A percentile compares a stretch with the other conserved stretches of the same genome.
Evolutionary conservation across 805 yeast species (phyloP).

Genomic region (Ogataea saltuana): DNA sequence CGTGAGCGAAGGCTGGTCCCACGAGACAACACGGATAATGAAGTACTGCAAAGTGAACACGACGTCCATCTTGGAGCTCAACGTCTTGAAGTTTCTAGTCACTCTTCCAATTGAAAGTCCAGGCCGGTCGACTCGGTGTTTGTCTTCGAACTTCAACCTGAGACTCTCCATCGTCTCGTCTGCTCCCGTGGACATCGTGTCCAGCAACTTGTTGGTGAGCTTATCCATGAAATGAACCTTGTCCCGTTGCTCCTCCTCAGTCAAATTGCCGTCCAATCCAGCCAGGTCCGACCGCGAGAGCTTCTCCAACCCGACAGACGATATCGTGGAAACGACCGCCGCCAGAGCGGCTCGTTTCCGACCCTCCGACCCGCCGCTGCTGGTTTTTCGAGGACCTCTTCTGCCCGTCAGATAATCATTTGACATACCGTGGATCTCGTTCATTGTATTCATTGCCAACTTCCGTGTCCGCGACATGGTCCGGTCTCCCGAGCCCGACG

Average conservation of each 20-base stretch:
- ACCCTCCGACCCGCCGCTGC: conserved; percentile 18
- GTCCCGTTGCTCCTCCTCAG: conserved; percentile 28
- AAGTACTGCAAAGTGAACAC: conserved; percentile 64
- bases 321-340: conserved; percentile 45
- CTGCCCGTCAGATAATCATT: conserved; percentile 21
- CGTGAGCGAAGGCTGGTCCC: conserved; percentile 78
- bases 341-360: conserved; percentile 37
- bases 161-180: conserved; percentile 32
- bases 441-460: conserved; percentile 25
- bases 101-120: conserved; percentile 57
- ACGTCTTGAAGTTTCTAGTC: conserved; percentile 55
- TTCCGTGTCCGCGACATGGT: conserved; percentile 20
- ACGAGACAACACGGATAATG: conserved; percentile 58
- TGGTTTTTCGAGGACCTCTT: conserved; percentile 2
- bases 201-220: conserved; percentile 52
- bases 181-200: conserved; percentile 26
- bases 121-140: conserved; percentile 46
- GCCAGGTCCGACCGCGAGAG: conserved; percentile 20
- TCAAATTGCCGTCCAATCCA: conserved; percentile 11
- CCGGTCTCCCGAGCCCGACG: conserved; percentile 13
- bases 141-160: conserved; percentile 44
- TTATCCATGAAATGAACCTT: conserved; percentile 57
- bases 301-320: conserved; percentile 47
- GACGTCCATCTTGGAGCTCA: conserved; percentile 56
- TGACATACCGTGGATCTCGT: conserved; percentile 26